Percentiles rank a stretch among this genome's conserved stretches.
Evolutionary conservation across 2,329 filamentous ascomycete species (phyloP).

Genomic region (Fusarium ramigenum): DNA sequence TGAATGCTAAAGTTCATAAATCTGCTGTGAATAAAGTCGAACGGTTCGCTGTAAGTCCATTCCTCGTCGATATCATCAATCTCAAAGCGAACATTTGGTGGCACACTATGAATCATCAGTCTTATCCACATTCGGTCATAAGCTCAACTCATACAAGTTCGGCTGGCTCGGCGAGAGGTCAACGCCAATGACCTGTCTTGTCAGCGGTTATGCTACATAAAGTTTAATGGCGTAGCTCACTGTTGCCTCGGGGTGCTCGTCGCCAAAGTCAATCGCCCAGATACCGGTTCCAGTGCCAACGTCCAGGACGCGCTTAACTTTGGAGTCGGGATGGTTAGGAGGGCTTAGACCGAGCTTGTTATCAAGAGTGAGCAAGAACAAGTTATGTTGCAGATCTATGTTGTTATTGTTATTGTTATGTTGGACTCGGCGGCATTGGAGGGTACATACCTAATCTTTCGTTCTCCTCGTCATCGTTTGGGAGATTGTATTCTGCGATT

Average conservation of each 20-base stretch:
- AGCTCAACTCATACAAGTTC: neutral
- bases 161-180: slow-evolving; percentile 17
- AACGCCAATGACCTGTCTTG: slow-evolving; percentile 3
- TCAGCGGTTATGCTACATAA: neutral
- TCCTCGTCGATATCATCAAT: slow-evolving; percentile 24
- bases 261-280: slow-evolving; percentile 20
- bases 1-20: slow-evolving; percentile 29
- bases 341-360: slow-evolving; percentile 22
- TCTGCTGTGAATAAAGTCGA: slow-evolving; percentile 20
- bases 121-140: fast-evolving
- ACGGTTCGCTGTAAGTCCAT: slow-evolving; percentile 5
- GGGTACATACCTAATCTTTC: neutral
- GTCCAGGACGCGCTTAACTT: slow-evolving; percentile 8
- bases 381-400: slow-evolving; percentile 13
- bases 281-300: slow-evolving; percentile 19
- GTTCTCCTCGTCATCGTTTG: slow-evolving; percentile 11
- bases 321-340: neutral
- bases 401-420: neutral
- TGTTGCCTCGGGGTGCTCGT: slow-evolving; percentile 2
- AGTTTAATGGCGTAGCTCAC: neutral
- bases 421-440: neutral
- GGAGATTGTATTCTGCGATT: slow-evolving; percentile 13
- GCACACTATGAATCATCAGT: neutral
- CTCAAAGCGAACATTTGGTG: slow-evolving; percentile 10
- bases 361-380: slow-evolving; percentile 6